These are phyloP conservation scores for Coemansia sp. DNA, from an alignment of 192 early-diverging fungal genomes.

Conservation along the genomic window DNA sequence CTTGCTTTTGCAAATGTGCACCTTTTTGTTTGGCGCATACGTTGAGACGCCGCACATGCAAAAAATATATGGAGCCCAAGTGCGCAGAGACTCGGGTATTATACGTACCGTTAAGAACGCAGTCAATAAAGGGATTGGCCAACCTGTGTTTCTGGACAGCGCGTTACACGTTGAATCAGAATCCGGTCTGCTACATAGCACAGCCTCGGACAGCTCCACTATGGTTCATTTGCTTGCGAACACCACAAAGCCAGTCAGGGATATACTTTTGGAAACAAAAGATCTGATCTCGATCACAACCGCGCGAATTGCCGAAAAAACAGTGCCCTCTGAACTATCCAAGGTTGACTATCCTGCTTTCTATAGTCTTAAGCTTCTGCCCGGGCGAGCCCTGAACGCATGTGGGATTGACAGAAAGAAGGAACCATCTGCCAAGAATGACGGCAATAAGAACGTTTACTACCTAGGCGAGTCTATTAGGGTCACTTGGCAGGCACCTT, in stretches of 20 bases:
- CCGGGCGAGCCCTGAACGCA: slow-evolving; percentile 27
- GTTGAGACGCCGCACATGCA: slow-evolving; percentile 94
- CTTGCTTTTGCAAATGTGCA: slow-evolving; percentile 78
- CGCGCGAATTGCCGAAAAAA: slow-evolving; percentile 45
- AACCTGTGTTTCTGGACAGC: slow-evolving; percentile 35
- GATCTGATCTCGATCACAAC: slow-evolving; percentile 51
- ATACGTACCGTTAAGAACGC: slow-evolving; percentile 58
- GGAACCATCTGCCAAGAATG: slow-evolving; percentile 4
- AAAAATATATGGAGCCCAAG: slow-evolving; percentile 79
- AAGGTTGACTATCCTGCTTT: slow-evolving; percentile 22
- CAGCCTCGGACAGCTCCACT: slow-evolving; percentile 1
- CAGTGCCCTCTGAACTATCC: slow-evolving; percentile 43
- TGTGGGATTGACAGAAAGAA: not conserved
- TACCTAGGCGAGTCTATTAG: slow-evolving; percentile 76
- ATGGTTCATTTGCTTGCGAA: slow-evolving; percentile 57
- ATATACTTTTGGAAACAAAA: slow-evolving; percentile 60
- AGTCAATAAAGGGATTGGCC: slow-evolving; percentile 51
- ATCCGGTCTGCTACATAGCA: not conserved
- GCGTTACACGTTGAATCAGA: not conserved
- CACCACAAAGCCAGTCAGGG: slow-evolving; percentile 63
- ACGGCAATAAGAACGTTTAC: slow-evolving; percentile 40
- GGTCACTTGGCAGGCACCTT: slow-evolving; percentile 74
- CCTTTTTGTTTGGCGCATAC: slow-evolving; percentile 80
- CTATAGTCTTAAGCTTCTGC: slow-evolving; percentile 31
- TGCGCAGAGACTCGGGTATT: slow-evolving; percentile 82